Base-by-base conservation (phyloP, 2,329 filamentous ascomycete genomes). In the Paecilomyces niveus region DNA sequence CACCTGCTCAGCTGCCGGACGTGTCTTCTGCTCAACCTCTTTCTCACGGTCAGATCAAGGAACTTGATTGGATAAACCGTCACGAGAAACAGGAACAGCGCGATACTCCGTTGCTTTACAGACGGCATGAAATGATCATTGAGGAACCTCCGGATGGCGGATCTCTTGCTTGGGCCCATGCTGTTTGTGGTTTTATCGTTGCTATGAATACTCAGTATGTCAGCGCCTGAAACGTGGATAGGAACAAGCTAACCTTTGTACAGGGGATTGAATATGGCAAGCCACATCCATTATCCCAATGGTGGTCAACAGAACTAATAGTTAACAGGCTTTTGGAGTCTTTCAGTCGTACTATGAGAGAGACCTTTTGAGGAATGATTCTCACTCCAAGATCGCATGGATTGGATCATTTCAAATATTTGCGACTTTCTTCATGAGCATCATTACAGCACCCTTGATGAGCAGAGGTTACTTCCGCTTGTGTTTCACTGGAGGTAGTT, bases 301-400 rank as follows among this genome's bases (percentile, higher is more conserved):
- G 2, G 18, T 11, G 53, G n/a, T 8, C 15, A 5, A 51, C 35
- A 52, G 24, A 54, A 53, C 55, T 54, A 15, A 49, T 50, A 1
- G 1, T 10, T 15, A 15, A 24, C 49, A 60, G 61, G 70, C 70
- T 9, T 77, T 74, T 58, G 75, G 76, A 22, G 66, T 76, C 52
- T 78, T 76, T 64, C 74, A 78, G 67, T 64, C 71, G 22, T 77
- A 76, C 63, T 78, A 78, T 59, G 64, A 68, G 7, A 67, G 67
- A 50, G 39, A 61, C 1, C 62, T 76, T 18, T 54, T 67, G 15
- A 53, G 49, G 7, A 35, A 63, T 1, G 57, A 62, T 1, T 61
- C 70, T 1, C 68, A 70, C 3, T 70, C 69, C 3, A 63, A 67
- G 18, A 72, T 78, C 29, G 72, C 74, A 32, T 77, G 72, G 75